phyloP scores from a whole-genome alignment of 2,329 filamentous ascomycete species.

The Thermoascus crustaceus region DNA sequence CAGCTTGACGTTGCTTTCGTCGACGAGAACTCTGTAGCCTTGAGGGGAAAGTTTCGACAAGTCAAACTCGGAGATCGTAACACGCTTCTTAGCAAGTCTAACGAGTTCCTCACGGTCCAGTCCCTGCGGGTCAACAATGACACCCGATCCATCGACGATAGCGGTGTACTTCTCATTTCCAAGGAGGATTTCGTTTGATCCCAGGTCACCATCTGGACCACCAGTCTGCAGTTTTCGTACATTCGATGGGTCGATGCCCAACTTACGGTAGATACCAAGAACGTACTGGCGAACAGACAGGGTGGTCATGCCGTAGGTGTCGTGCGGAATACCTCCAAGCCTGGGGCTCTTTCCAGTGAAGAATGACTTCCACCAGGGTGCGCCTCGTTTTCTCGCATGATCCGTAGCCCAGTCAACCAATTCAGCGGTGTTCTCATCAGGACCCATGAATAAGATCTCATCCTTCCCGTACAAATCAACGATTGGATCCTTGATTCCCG shows the following conservation, averaged over 20 bases:
- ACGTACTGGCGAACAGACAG: conserved; percentile 94
- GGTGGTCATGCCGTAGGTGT: conserved; percentile 95
- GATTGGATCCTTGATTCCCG: conserved; percentile 97
- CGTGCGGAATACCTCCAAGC: conserved; percentile 92
- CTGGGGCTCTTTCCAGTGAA: conserved; percentile 98
- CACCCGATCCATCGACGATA: conserved; percentile 93
- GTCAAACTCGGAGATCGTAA: conserved; percentile 87
- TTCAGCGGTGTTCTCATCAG: conserved; percentile 96
- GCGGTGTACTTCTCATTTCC: conserved; percentile 92
- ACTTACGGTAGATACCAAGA: conserved; percentile 92
- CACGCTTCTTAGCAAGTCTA: conserved; percentile 74
- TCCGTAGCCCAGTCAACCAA: conserved; percentile 98
- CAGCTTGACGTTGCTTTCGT: conserved; percentile 81
- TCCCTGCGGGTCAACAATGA: conserved; percentile 86
- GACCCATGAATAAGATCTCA: conserved; percentile 97
- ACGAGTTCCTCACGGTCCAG: conserved; percentile 75
- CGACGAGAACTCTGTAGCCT: conserved; percentile 86
- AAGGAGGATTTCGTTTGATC: conserved; percentile 94
- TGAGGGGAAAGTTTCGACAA: conserved; percentile 72
- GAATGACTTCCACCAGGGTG: conserved; percentile 99
- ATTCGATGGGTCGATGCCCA: conserved; percentile 74
- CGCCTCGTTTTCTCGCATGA: conserved; percentile 77
- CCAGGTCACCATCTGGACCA: conserved; percentile 90
- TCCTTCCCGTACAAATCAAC: conserved; percentile 91
- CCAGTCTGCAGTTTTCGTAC: conserved; percentile 96